phyloP scores from a whole-genome alignment of 1,284 basidiomycete genomes.

The Phylloboletellus chloephorus region DNA sequence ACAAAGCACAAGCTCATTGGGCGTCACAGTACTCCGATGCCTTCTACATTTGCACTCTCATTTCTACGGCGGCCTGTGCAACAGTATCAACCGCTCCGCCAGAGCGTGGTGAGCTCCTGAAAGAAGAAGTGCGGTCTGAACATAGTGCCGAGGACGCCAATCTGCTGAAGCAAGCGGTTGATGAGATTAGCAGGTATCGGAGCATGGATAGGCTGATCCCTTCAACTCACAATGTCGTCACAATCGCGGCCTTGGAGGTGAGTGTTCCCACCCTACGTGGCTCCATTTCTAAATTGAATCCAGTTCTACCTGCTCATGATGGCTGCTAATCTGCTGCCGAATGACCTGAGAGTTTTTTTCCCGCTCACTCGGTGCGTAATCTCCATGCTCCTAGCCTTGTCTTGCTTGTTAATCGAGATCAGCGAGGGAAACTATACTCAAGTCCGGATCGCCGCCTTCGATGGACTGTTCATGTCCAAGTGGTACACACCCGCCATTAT shows the following conservation, averaged over 20 bases:
- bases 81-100: conserved; percentile 69
- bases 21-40: conserved; percentile 77
- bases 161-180: conserved; percentile 65
- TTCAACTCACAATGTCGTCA: conserved; percentile 91
- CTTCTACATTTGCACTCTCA: conserved; percentile 84
- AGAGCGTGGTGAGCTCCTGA: conserved; percentile 71
- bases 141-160: conserved; percentile 62
- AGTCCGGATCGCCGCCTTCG: conserved; percentile 89
- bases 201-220: conserved; percentile 95
- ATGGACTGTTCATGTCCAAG: conserved; percentile 87
- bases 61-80: conserved; percentile 77
- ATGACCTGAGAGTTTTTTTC: conserved; percentile 80
- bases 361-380: conserved; percentile 75
- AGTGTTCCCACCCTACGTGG: conserved; percentile 20
- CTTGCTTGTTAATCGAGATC: conserved; percentile 15
- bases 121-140: conserved; percentile 58
- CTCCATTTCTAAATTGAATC: conserved; percentile 11
- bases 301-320: conserved; percentile 82
- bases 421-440: conserved; percentile 93
- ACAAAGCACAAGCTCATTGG: conserved; percentile 12
- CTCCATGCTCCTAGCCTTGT: not conserved
- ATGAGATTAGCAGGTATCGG: conserved; percentile 86
- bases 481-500: conserved; percentile 83
- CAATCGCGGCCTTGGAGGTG: conserved; percentile 85
- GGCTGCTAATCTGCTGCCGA: conserved; percentile 75